phyloP scores from a whole-genome alignment of 1,284 basidiomycete species.

The Chalciporus sp. region DNA sequence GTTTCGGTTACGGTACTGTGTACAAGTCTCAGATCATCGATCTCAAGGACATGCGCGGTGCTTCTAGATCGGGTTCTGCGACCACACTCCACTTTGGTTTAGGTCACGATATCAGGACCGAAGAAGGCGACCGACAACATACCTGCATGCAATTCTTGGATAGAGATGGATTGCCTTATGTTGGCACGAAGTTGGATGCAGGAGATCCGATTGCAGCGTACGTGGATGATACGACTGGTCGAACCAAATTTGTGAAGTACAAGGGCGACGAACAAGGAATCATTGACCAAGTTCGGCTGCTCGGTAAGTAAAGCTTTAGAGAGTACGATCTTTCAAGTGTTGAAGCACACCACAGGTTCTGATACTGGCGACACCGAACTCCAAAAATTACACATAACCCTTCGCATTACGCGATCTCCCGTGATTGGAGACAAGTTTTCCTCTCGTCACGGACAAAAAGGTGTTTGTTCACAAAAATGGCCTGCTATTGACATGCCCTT shows the following conservation, averaged over 20 bases:
- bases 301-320: slow-evolving; percentile 57
- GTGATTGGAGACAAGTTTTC: slow-evolving; percentile 99
- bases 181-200: slow-evolving; percentile 72
- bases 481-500: slow-evolving; percentile 99
- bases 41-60: slow-evolving; percentile 78
- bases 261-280: slow-evolving; percentile 95
- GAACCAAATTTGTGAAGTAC: slow-evolving; percentile 91
- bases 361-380: slow-evolving; percentile 88
- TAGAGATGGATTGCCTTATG: slow-evolving; percentile 81
- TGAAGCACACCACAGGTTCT: slow-evolving; percentile 52
- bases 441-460: slow-evolving; percentile 98
- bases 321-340: neutral
- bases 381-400: slow-evolving; percentile 92
- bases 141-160: slow-evolving; percentile 69
- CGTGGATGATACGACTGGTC: slow-evolving; percentile 83
- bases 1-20: slow-evolving; percentile 95
- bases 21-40: slow-evolving; percentile 97
- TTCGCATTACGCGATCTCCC: slow-evolving; percentile 92
- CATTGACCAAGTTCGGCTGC: slow-evolving; percentile 89
- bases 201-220: slow-evolving; percentile 89
- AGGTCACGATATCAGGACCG: slow-evolving; percentile 71
- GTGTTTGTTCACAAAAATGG: slow-evolving; percentile 99
- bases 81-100: slow-evolving; percentile 86
- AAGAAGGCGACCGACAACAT: slow-evolving; percentile 59
- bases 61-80: slow-evolving; percentile 52